Evolutionary conservation across 305 asterid genomes (phyloP).

Genomic region (Rubia tinctorum): DNA sequence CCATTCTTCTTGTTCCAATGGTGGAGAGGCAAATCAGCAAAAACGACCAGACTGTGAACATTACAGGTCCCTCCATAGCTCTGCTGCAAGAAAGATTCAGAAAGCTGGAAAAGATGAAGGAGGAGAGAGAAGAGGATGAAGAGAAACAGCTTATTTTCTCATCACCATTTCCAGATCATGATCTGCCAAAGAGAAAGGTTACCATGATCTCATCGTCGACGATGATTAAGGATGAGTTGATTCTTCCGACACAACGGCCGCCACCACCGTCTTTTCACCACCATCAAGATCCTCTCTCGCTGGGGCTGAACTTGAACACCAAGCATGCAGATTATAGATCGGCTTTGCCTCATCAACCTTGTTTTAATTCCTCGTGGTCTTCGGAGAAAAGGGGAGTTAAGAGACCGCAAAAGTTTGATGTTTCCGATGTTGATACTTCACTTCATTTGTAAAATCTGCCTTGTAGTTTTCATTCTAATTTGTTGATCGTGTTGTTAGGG

Average conservation of each 20-base stretch:
- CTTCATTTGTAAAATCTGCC: constrained; percentile 19
- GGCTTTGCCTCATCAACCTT: background rate
- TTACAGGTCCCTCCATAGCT: constrained; percentile 21
- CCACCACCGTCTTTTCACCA: background rate
- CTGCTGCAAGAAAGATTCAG: constrained; percentile 31
- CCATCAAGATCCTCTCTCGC: constrained; percentile 19
- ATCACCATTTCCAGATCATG: constrained; percentile 7
- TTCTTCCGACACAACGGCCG: background rate
- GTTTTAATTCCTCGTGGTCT: constrained; percentile 3
- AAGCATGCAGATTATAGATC: constrained; percentile 5
- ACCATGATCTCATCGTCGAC: background rate
- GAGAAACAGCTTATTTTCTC: background rate
- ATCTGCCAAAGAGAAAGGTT: background rate
- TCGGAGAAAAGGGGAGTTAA: constrained; percentile 4
- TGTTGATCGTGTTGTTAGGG: background rate
- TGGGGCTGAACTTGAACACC: constrained; percentile 9
- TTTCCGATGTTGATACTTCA: constrained; percentile 23
- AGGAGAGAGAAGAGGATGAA: constrained; percentile 16
- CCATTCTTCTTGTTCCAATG: constrained; percentile 9
- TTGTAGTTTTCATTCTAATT: background rate
- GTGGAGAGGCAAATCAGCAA: constrained; percentile 18
- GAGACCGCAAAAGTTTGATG: background rate
- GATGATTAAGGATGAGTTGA: background rate
- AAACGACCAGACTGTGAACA: constrained; percentile 4
- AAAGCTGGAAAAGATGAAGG: constrained; percentile 20